These are phyloP conservation scores for Fusarium verticillioides DNA, from an alignment of 2,329 filamentous ascomycete species.

Conservation along the genomic window DNA sequence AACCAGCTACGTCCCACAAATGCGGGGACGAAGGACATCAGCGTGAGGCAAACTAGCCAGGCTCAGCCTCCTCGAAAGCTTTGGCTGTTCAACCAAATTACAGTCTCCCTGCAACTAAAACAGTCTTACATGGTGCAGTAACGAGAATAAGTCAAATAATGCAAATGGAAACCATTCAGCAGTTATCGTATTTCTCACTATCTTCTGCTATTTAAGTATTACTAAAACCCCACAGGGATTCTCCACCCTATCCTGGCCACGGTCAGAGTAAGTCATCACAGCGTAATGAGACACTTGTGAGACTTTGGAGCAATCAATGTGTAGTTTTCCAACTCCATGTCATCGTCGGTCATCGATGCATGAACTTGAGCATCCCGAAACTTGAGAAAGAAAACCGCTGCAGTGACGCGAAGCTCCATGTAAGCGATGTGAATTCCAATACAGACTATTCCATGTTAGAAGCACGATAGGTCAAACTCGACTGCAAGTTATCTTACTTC, in stretches of 20 bases:
- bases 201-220: too few relatives aligned
- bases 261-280: not conserved
- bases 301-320: not conserved
- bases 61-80: too few relatives aligned
- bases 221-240: not conserved
- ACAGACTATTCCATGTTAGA: not conserved
- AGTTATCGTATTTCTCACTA: too few relatives aligned
- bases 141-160: too few relatives aligned
- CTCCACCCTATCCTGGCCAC: not conserved
- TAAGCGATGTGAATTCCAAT: constrained; percentile 1
- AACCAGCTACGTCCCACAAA: not conserved
- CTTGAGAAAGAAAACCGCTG: not conserved
- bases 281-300: not conserved
- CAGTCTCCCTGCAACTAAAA: too few relatives aligned
- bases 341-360: not conserved
- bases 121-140: too few relatives aligned
- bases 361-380: not conserved
- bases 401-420: constrained; percentile 1
- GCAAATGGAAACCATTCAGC: too few relatives aligned
- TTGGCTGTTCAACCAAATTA: too few relatives aligned
- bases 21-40: not conserved
- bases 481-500: not conserved
- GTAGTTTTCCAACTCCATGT: constrained; percentile 1
- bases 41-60: not conserved
- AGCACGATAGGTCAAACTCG: accelerated